Evolutionary conservation across 805 yeast species (phyloP), one percentile per base, ranked within the genome.

Genomic region (Middelhovenomyces tepae): DNA sequence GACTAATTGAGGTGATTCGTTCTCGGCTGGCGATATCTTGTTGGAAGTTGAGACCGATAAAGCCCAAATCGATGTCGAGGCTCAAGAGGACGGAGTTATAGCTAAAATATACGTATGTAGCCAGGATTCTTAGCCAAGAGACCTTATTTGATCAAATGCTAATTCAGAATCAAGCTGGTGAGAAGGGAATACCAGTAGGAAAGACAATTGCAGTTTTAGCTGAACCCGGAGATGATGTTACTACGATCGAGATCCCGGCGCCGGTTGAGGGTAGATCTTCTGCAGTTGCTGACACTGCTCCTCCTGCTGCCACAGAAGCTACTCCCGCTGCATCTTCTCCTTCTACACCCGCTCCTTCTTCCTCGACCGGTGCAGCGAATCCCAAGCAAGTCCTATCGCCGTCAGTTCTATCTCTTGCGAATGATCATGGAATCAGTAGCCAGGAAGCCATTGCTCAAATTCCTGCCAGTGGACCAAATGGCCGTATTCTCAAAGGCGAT

Each of bases 31-130:
- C 15, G 97, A 91, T 84, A 78, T 91, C 26, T 72, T 91, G 52
- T 95, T 95, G 38, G 98, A 91, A 60, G 78, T 91, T 43, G 98
- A 91, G 65, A 91, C 98, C 42, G 98, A 89, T 63, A 89, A 89
- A 68, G 96, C 97, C 27, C 81, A 85, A 47, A 89, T 89, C 87
- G 95, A 89, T 60, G 91, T 87, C 44, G 97, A 89, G 64, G 91
- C 95, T 3, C 84, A 71, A 44, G 98, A 89, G 48, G 97, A 91
- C 50, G 98, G 97, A 35, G 62, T 78, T 18, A 37, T 91, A 54
- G 94, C 86, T 51, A 84, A 84, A 59, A 78, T 91, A 36, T 44
- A 73, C 30, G 47, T 26, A n/a, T 51, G 14, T 26, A 13, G 47
- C 10, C 23, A n/a, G 23, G 10, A 21, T n/a, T 21, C 23, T 21